Evolutionary conservation across 2,329 filamentous ascomycete species (phyloP), one percentile per base, ranked within the genome.

Genomic region (Paecilomyces variotii): DNA sequence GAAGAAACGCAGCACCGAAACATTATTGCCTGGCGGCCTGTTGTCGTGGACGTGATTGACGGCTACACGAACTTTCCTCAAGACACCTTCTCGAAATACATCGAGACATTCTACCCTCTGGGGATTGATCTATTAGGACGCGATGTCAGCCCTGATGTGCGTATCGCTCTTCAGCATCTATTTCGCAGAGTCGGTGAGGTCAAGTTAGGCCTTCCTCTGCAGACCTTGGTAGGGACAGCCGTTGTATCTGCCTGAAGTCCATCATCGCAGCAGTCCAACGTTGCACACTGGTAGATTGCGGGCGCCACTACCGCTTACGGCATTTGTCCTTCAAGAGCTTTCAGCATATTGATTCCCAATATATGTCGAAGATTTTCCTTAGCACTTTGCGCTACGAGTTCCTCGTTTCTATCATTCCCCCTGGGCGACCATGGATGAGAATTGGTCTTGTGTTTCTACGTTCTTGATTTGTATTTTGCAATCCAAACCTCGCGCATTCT

Each of bases 1-100:
- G 92, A 97, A 72, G 95, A 99, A 70, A 95, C 90, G 28, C 94
- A 99, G 75, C 92, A 97, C 71, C 84, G 94, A 58, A 99, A 99
- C 74, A 96, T 99, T 57, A 85, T 95, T 27, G 96, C 95, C 0
- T 99, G 94, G 94, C 83, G 94, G 19, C 94, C 94, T 0, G 94
- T 99, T 0, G 94, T 99, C 1, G 91, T 99, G 19, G 94, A 96
- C 70, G 94, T 99, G 7, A 80, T 99, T 9, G 93, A 99, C 69
- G 94, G 94, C 1, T 97, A 93, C 72, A 87, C 87, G 0, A 87
- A 85, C 5, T 97, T 97, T 77, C 89, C 91, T 0, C 81, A 84
- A 19, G 82, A 86, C 26, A 89, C 90, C 51, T 99, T 99, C 67
- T 84, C 84, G 57, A 85, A 87, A 59, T 87, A 97, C 67, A 83